Evolutionary conservation across 768 basidiomycete genomes (phyloP), one percentile per base, ranked within the genome.

Genomic region (Chalciporus chontae): DNA sequence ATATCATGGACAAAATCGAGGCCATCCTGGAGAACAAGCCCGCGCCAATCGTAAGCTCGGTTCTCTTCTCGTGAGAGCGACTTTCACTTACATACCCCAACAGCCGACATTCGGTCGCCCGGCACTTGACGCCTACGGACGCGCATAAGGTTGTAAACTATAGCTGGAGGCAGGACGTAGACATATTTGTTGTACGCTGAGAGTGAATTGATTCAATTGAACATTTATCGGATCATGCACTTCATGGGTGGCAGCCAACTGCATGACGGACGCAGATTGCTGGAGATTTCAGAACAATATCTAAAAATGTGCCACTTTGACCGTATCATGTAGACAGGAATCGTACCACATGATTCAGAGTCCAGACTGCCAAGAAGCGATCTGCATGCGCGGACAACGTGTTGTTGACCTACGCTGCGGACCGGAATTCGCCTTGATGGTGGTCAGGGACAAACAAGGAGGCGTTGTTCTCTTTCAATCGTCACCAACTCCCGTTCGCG

Each of bases 1-100:
- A 80, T 44, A 56, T 84, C 39, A 46, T 77, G 26, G 62, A 70
- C 34, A 75, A 77, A 65, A 76, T 84, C 40, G 81, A 84, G 47
- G 63, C 64, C 5, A 77, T 83, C 50, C 59, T 83, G 40, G 67
- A 72, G 62, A 75, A 66, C 73, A 68, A 60, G 48, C 66, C 68
- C 18, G 46, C 58, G 4, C 47, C 61, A 2, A 55, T 59, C 6
- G 71, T 72, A 45, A 57, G 71, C 21, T 19, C 14, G 40, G 29
- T 9, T 32, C 14, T 40, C 10, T 9, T 31, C 10, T 11, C 13
- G 29, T 13, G 9, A 6, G 13, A 23, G 6, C 3, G 10, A 29
- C 8, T 5, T 37, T 50, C 42, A 13, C 51, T 61, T 43, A 62
- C 37, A 29, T 29, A 10, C 3, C 4, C 17, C 32, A n/a, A 46